Base-by-base conservation (phyloP, 2,329 filamentous ascomycete genomes). In the Oidium heveae region DNA sequence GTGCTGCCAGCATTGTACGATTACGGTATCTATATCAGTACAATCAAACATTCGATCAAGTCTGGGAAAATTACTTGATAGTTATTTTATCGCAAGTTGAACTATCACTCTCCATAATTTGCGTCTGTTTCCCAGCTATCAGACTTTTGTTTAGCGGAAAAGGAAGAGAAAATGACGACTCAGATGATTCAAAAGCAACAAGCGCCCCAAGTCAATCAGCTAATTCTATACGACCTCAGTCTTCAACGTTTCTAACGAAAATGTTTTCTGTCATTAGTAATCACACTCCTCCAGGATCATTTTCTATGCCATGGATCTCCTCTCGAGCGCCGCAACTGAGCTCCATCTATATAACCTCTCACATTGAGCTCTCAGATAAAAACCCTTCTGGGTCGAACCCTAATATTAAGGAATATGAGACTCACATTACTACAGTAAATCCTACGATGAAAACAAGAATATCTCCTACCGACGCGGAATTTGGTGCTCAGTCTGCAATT, bases 51-150 rank as follows among this genome's bases (percentile, higher is more conserved):
- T 24, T 41, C 22, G 51, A 53, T 24, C 51, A 53, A 20, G 41
- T 37, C 16, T 53, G 51, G 51, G 51, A 53, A 39, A 37, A 53
- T 18, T 18, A 22, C 20, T 36, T n/a, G 16, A 37, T 53, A 4
- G 51, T 37, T 24, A 41, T 53, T 16, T 24, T 53, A 15, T 53
- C 51, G 9, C 18, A 37, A 18, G 20, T 53, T 5, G 51, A 53
- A 39, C 15, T 36, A 20, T 53, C n/a, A 15, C 34, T 53, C 4
- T 53, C 51, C 4, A 53, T 53, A 18, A 20, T 53, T 12, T 53
- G 51, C 24, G 51, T 53, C 22, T 53, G 51, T 53, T 53, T 53
- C 24, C 51, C 51, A 18, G 33, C 51, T 22, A 53, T 53, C 18
- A 18, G 36, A 39, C 51, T 37, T 28, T 34, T 53, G 4, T 39